Percentiles rank a stretch among this genome's conserved stretches.
Evolutionary conservation across 2,329 filamentous ascomycete species (phyloP).

Genomic region (Fusarium temperatum): DNA sequence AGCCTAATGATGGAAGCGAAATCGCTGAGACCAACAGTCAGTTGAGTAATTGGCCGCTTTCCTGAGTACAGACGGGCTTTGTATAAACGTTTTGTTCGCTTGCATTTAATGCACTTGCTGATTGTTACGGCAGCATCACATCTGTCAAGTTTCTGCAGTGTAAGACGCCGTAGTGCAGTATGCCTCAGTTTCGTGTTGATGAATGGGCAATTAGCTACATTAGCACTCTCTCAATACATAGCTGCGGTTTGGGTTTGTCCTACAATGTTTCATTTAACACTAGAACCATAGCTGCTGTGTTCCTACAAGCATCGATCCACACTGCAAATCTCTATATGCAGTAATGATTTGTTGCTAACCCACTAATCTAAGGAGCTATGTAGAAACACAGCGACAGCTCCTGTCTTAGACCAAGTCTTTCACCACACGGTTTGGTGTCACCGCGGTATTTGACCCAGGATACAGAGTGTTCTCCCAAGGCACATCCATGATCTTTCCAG

Average conservation of each 20-base stretch:
- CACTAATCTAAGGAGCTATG: neutral
- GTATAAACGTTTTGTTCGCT: neutral
- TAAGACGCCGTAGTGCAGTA: neutral
- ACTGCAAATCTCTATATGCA: neutral
- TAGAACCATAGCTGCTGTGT: neutral
- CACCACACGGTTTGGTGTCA: constrained; percentile 37
- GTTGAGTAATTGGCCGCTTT: too few species aligned
- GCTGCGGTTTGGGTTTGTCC: neutral
- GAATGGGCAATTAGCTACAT: neutral
- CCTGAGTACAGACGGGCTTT: neutral
- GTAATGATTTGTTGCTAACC: neutral
- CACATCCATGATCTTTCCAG: constrained; percentile 87
- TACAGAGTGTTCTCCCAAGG: constrained; percentile 48
- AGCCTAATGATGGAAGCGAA: neutral
- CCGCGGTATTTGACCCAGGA: constrained; percentile 26
- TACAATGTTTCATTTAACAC: neutral
- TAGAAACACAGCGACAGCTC: neutral
- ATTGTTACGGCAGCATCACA: neutral
- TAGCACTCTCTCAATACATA: neutral
- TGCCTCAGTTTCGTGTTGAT: neutral
- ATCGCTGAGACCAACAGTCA: neutral
- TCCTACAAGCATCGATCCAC: neutral
- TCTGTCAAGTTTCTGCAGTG: neutral
- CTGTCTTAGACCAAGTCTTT: constrained; percentile 6
- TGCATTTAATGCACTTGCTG: neutral